Evolutionary conservation across 306 rosid genomes (phyloP).

Genomic region (Prunus mira): DNA sequence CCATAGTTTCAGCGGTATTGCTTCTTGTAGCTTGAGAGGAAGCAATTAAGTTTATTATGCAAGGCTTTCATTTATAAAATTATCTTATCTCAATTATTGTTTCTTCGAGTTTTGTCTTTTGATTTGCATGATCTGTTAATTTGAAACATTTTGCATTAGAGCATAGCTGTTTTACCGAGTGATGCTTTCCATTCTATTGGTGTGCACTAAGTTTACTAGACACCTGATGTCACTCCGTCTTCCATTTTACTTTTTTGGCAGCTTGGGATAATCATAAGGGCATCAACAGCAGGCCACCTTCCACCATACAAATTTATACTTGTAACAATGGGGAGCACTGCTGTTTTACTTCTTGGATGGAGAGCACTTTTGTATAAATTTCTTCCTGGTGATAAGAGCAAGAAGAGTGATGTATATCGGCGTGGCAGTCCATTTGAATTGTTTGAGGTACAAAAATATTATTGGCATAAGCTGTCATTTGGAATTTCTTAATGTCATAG

Average conservation of each 20-base stretch:
- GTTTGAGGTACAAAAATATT: constrained; percentile 57
- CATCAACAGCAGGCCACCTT: constrained; percentile 49
- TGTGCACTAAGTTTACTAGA: not conserved
- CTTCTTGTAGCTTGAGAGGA: not conserved
- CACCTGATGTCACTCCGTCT: not conserved
- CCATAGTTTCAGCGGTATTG: not conserved
- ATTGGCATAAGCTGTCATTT: not conserved
- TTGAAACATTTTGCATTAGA: not conserved
- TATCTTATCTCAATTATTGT: not conserved
- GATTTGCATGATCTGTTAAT: not conserved
- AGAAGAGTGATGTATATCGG: constrained; percentile 77
- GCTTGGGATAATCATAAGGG: constrained; percentile 75
- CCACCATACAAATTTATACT: constrained; percentile 60
- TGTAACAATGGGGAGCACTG: constrained; percentile 86
- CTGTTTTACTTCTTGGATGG: constrained; percentile 71
- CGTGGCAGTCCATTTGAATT: constrained; percentile 87
- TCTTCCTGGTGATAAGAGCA: constrained; percentile 49
- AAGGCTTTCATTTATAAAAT: not conserved
- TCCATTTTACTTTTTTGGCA: constrained; percentile 30
- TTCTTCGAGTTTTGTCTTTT: not conserved
- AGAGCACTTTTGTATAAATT: constrained; percentile 59
- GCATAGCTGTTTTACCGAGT: not conserved
- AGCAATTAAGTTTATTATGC: not conserved
- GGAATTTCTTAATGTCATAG: not conserved
- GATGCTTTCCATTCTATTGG: not conserved